A percentile compares a stretch with the other conserved stretches of the same genome.
These are phyloP conservation scores for Solanum pennellii DNA, from an alignment of 257 asterid species.

Conservation along the genomic window DNA sequence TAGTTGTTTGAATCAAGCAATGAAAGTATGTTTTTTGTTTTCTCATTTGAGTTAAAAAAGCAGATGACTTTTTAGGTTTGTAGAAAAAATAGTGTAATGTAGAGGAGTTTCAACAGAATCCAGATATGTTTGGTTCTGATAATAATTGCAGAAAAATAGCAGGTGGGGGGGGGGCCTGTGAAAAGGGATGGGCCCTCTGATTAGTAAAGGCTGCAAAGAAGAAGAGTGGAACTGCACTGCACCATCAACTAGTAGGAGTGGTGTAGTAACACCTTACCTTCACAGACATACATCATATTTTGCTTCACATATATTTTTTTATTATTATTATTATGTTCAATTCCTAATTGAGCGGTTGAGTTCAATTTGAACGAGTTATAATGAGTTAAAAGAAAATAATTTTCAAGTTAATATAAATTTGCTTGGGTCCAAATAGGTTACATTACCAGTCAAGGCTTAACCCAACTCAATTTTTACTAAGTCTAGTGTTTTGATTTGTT, in stretches of 20 bases:
- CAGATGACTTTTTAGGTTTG: constrained; percentile 4
- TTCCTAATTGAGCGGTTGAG: neutral
- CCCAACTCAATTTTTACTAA: too few species aligned
- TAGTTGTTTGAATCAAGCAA: constrained; percentile 47
- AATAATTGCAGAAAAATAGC: neutral
- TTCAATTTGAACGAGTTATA: too few species aligned
- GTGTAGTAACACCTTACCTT: neutral
- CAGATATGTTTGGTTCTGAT: neutral
- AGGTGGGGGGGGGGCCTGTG: neutral
- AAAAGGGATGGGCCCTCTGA: constrained; percentile 34
- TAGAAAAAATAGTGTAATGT: neutral
- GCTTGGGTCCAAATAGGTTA: neutral
- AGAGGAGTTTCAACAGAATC: neutral
- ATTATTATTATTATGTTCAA: neutral
- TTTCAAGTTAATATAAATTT: neutral
- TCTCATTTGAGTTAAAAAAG: constrained; percentile 14
- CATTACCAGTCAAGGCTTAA: neutral
- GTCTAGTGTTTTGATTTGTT: too few species aligned
- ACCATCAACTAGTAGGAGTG: constrained; percentile 18
- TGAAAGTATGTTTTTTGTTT: constrained; percentile 49
- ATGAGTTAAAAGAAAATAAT: too few species aligned
- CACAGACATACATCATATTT: neutral
- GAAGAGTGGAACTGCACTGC: constrained; percentile 83
- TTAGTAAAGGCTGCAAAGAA: constrained; percentile 51
- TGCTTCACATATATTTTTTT: neutral